Percentiles rank a stretch among this genome's conserved stretches.
These are phyloP conservation scores for Glycine soja DNA, from an alignment of 306 rosid genomes.

Conservation along the genomic window DNA sequence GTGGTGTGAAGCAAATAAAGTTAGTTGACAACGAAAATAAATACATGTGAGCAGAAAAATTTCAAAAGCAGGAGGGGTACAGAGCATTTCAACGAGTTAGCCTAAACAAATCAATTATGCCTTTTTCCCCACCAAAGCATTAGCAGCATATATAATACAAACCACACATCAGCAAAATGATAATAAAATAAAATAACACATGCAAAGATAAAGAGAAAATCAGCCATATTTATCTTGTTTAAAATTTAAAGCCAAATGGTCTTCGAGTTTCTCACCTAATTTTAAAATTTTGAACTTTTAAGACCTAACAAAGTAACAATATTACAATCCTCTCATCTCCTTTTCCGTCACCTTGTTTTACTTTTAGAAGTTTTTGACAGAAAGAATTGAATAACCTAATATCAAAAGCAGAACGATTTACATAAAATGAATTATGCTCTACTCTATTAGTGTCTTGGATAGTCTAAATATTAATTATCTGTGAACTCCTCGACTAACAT, in stretches of 20 bases:
- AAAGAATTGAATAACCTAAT: too few species aligned
- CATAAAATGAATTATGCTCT: not conserved
- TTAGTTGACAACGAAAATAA: not conserved
- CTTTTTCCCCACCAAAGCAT: not conserved
- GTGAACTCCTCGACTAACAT: not conserved
- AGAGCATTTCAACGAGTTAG: not conserved
- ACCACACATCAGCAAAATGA: not conserved
- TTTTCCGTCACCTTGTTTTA: too few species aligned
- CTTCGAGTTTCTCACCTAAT: not conserved
- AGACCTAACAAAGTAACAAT: too few species aligned
- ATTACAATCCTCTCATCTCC: too few species aligned
- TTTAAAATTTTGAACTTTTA: not conserved
- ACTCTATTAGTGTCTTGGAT: not conserved
- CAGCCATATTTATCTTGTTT: conserved; percentile 4
- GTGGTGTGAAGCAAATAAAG: not conserved
- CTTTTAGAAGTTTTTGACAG: too few species aligned
- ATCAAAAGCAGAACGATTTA: too few species aligned
- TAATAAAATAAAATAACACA: not conserved
- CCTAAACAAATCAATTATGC: not conserved
- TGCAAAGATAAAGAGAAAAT: not conserved
- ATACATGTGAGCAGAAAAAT: not conserved
- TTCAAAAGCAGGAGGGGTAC: not conserved
- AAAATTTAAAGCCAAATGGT: not conserved
- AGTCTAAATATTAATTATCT: not conserved
- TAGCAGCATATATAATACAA: not conserved